phyloP scores from a whole-genome alignment of 2,329 filamentous ascomycete species.

The Aspergillus pseudoterreus region DNA sequence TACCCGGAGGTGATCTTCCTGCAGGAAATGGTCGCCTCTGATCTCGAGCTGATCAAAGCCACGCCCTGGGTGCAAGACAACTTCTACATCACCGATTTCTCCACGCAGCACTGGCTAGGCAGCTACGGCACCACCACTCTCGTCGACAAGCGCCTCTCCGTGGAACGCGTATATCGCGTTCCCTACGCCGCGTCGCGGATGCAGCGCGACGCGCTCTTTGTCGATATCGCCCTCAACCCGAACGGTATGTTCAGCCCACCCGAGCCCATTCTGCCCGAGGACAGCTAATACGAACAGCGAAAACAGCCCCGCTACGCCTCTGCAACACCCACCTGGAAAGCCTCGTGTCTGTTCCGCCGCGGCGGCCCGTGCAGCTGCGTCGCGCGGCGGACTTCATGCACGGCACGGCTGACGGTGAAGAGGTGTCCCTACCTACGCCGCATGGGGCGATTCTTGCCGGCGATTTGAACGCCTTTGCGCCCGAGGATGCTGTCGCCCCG shows the following conservation, averaged over 20 bases:
- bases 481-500: slow-evolving; percentile 50
- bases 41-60: slow-evolving; percentile 44
- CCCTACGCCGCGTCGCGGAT: slow-evolving; percentile 49
- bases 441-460: slow-evolving; percentile 49
- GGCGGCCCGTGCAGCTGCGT: slow-evolving; percentile 48
- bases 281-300: neutral
- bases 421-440: slow-evolving; percentile 22
- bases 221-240: slow-evolving; percentile 41
- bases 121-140: slow-evolving; percentile 54
- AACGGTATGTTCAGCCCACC: neutral
- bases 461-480: slow-evolving; percentile 57
- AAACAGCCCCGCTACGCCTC: slow-evolving; percentile 40
- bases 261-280: neutral
- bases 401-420: slow-evolving; percentile 8
- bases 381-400: slow-evolving; percentile 45
- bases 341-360: slow-evolving; percentile 46
- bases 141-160: slow-evolving; percentile 45
- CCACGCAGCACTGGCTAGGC: slow-evolving; percentile 42
- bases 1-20: slow-evolving; percentile 46
- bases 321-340: slow-evolving; percentile 59
- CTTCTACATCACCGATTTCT: slow-evolving; percentile 50
- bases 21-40: slow-evolving; percentile 50
- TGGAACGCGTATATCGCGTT: slow-evolving; percentile 49
- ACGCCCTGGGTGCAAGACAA: slow-evolving; percentile 46
- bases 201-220: slow-evolving; percentile 53